Evolutionary conservation across 2,329 filamentous ascomycete genomes (phyloP).

Genomic region (Alternaria infectoria): DNA sequence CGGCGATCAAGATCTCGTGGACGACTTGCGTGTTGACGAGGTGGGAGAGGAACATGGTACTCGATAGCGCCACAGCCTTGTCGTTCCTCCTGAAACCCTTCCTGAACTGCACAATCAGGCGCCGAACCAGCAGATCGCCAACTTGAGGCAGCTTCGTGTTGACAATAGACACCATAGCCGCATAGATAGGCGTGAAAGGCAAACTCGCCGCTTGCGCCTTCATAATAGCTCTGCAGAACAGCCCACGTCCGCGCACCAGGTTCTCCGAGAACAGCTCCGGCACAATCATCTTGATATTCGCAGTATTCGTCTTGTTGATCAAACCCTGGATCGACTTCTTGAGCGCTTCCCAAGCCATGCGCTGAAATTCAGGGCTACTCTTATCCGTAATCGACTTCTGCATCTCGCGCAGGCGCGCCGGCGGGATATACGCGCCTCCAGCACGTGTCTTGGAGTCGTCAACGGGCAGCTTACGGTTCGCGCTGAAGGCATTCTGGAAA

Average conservation of each 20-base stretch:
- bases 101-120: slow-evolving; percentile 88
- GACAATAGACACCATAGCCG: slow-evolving; percentile 93
- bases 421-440: slow-evolving; percentile 95
- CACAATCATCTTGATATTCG: slow-evolving; percentile 97
- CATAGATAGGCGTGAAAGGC: slow-evolving; percentile 95
- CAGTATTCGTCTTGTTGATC: slow-evolving; percentile 98
- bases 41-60: slow-evolving; percentile 93
- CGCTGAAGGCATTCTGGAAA: slow-evolving; percentile 46
- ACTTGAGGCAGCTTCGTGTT: slow-evolving; percentile 97
- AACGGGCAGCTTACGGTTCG: slow-evolving; percentile 83
- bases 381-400: slow-evolving; percentile 98
- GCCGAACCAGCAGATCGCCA: slow-evolving; percentile 84
- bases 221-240: slow-evolving; percentile 97
- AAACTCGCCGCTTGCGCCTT: slow-evolving; percentile 96
- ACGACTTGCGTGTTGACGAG: slow-evolving; percentile 95
- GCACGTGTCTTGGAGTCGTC: slow-evolving; percentile 88
- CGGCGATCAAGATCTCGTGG: slow-evolving; percentile 89
- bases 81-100: slow-evolving; percentile 97
- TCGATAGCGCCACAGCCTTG: slow-evolving; percentile 92
- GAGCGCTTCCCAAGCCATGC: slow-evolving; percentile 97
- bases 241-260: slow-evolving; percentile 83
- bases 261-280: slow-evolving; percentile 97
- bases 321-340: slow-evolving; percentile 99
- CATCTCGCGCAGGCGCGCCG: slow-evolving; percentile 84
- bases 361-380: slow-evolving; percentile 94